Base-by-base conservation (phyloP, 1,284 basidiomycete genomes). In the Dichomitus squalens region DNA sequence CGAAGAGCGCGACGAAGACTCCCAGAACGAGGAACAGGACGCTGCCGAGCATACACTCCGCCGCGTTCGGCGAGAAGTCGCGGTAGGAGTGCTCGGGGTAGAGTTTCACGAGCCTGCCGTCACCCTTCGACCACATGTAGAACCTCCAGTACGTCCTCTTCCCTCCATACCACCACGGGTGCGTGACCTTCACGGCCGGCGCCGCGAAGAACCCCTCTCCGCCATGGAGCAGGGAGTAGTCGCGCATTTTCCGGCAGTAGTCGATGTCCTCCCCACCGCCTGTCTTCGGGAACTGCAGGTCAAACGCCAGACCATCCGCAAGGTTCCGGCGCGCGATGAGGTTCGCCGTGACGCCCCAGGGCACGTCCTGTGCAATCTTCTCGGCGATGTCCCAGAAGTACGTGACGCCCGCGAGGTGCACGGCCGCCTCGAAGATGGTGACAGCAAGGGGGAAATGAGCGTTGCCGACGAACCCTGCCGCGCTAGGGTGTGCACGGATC, bases 191-290 rank as follows among this genome's bases (percentile, higher is more conserved):
- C 3, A 81, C 80, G 0, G 70, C 55, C 0, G 82, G 82, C 4
- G 83, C 83, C 2, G 80, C 73, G 36, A 70, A 59, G 63, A 86
- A 84, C 0, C 79, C 78, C 48, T 75, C 67, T 6, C 73, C 67
- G 0, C 74, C 76, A 16, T 68, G 57, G 4, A 57, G 56, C 21
- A 80, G 44, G 25, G 74, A 77, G 36, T 66, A 73, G 7, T 73
- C 66, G 9, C 82, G 74, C 65, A 84, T 85, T 58, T 69, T 67
- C n/a, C 76, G 71, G 61, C 83, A 84, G 59, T 79, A 86, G 61
- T 85, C 80, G 20, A 86, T 84, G 46, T 87, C 84, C 59, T 87
- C 85, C 0, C 84, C 85, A 4, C 85, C 83, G 2, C 84, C 83
- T 1, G 83, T 86, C 71, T 84, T 86, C 1, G 85, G 85, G 60